phyloP scores from a whole-genome alignment of 148 eudicot genomes.

The Silene latifolia region DNA sequence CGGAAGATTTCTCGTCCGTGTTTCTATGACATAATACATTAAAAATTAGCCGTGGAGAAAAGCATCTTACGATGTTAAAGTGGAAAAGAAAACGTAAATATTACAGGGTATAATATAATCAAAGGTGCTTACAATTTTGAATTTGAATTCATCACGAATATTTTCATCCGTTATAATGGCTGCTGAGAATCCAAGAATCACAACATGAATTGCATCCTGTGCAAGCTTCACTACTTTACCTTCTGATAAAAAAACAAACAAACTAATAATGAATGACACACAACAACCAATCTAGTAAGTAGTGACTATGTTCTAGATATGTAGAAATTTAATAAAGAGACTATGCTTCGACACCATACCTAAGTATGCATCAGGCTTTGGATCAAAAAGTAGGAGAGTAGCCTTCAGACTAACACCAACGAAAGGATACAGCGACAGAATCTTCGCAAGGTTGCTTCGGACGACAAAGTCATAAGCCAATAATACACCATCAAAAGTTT shows the following conservation, averaged over 20 bases:
- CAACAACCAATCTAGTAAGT: not conserved
- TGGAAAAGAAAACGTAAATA: not conserved
- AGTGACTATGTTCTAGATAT: not conserved
- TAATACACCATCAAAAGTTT: slow-evolving; percentile 72
- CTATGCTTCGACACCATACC: slow-evolving; percentile 36
- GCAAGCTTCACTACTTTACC: slow-evolving; percentile 84
- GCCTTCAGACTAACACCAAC: slow-evolving; percentile 55
- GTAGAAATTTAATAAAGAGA: too few species aligned
- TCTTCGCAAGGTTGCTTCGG: slow-evolving; percentile 41
- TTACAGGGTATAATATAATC: not conserved
- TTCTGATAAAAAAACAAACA: slow-evolving; percentile 38
- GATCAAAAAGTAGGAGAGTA: slow-evolving; percentile 61
- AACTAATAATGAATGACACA: not conserved
- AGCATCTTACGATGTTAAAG: not conserved
- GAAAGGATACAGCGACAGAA: slow-evolving; percentile 58
- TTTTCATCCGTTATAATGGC: slow-evolving; percentile 67
- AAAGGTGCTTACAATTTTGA: slow-evolving; percentile 47
- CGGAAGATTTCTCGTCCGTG: slow-evolving; percentile 47
- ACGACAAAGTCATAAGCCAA: slow-evolving; percentile 57
- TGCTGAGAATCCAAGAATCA: slow-evolving; percentile 90
- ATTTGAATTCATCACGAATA: slow-evolving; percentile 68
- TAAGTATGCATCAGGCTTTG: slow-evolving; percentile 67
- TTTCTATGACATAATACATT: slow-evolving; percentile 45
- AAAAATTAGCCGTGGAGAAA: not conserved
- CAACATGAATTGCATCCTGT: slow-evolving; percentile 66